These are phyloP conservation scores for Lipomyces sp. DNA, from an alignment of 805 yeast genomes.

Conservation along the genomic window DNA sequence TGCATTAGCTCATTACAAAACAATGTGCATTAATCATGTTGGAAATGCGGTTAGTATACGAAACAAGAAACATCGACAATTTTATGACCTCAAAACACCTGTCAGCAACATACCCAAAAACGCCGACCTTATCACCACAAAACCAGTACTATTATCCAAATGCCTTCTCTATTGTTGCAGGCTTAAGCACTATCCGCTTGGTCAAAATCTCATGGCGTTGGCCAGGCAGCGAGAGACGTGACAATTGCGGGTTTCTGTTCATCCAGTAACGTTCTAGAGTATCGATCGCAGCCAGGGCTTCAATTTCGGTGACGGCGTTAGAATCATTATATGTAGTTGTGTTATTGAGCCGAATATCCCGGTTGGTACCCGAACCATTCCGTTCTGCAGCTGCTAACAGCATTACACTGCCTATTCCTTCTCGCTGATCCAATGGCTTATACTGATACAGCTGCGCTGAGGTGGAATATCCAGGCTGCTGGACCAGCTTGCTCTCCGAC, in stretches of 20 bases:
- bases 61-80: no score
- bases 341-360: neutral
- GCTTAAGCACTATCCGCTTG: constrained; percentile 12
- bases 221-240: constrained; percentile 18
- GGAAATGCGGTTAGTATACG: no score
- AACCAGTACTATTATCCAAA: constrained; percentile 10
- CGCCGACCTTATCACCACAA: neutral
- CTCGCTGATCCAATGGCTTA: neutral
- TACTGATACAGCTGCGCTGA: neutral
- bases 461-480: neutral
- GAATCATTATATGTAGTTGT: neutral
- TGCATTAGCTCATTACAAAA: no score
- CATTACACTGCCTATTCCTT: neutral
- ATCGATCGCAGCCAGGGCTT: constrained; percentile 28
- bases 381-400: neutral
- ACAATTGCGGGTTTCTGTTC: constrained; percentile 23
- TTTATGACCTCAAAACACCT: no score
- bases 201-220: constrained; percentile 31
- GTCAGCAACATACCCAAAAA: no score
- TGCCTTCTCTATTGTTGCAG: constrained; percentile 12
- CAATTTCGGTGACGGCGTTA: constrained; percentile 14
- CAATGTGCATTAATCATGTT: no score
- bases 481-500: neutral
- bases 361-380: neutral
- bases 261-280: constrained; percentile 29